These are phyloP conservation scores for Saccharum hybrid DNA, from an alignment of 202 grass and related monocot species.

Conservation along the genomic window DNA sequence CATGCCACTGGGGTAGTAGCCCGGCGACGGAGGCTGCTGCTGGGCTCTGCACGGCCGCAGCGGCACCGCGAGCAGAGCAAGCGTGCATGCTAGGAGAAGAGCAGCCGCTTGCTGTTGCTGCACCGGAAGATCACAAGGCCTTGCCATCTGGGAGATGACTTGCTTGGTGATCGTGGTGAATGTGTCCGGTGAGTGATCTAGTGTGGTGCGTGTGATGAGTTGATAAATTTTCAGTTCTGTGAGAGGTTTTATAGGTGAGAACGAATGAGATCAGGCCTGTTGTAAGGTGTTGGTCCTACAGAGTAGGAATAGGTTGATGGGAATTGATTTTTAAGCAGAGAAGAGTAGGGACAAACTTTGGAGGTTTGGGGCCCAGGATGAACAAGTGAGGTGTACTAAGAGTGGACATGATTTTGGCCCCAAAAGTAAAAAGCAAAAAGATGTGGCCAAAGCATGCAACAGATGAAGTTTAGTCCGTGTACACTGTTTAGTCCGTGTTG, in stretches of 20 bases:
- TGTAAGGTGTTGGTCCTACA: background rate
- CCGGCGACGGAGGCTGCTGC: constrained; percentile 52
- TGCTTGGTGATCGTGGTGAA: background rate
- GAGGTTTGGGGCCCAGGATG: background rate
- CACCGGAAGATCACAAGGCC: background rate
- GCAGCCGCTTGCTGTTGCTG: background rate
- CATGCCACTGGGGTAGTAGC: constrained; percentile 53
- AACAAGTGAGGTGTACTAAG: background rate
- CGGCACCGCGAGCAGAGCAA: constrained; percentile 35
- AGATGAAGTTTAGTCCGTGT: background rate
- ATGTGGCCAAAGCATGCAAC: background rate
- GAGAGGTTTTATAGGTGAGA: constrained; percentile 32
- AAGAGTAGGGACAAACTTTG: constrained; percentile 6
- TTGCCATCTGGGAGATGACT: constrained; percentile 19
- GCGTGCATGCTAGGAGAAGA: constrained; percentile 28
- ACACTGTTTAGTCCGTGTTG: background rate
- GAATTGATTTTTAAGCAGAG: constrained; percentile 2
- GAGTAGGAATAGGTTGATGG: constrained; percentile 14
- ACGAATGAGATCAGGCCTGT: background rate
- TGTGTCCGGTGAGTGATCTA: background rate
- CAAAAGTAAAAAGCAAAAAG: constrained; percentile 11
- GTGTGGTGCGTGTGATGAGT: background rate
- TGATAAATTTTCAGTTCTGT: background rate
- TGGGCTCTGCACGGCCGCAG: constrained; percentile 37
- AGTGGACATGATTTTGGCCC: constrained; percentile 6